A percentile compares a stretch with the other conserved stretches of the same genome.
Evolutionary conservation across 805 yeast species (phyloP).

Genomic region (Starmerella floricola): DNA sequence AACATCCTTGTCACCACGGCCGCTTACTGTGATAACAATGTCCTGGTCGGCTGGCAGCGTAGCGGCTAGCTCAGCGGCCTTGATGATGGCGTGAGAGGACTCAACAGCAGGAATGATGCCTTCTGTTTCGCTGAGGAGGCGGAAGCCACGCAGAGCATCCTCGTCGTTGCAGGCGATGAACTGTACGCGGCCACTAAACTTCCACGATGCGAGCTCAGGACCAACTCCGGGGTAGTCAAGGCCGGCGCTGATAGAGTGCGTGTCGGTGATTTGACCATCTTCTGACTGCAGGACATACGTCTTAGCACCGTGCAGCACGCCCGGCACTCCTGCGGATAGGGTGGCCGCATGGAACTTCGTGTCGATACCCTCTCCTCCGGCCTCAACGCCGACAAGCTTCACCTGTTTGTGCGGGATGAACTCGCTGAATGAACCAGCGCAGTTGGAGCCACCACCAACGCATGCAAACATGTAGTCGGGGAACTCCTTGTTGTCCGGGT

Average conservation of each 20-base stretch:
- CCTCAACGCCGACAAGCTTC: constrained; percentile 84
- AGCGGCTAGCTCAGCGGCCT: constrained; percentile 81
- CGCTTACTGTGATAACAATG: constrained; percentile 80
- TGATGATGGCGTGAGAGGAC: constrained; percentile 90
- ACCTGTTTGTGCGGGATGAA: constrained; percentile 74
- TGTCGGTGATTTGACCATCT: constrained; percentile 95
- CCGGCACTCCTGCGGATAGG: constrained; percentile 85
- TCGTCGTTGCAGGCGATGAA: constrained; percentile 90
- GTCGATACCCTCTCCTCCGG: constrained; percentile 95
- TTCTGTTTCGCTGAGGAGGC: constrained; percentile 76
- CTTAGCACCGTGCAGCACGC: constrained; percentile 96
- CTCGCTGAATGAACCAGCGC: constrained; percentile 91
- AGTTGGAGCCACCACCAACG: constrained; percentile 98
- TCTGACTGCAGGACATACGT: constrained; percentile 81
- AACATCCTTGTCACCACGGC: constrained; percentile 98
- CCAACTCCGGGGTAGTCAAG: constrained; percentile 99
- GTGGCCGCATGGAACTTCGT: constrained; percentile 90
- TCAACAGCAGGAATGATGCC: constrained; percentile 98
- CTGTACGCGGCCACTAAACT: constrained; percentile 80
- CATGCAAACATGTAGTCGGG: constrained; percentile 96
- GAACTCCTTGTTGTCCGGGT: constrained; percentile 50
- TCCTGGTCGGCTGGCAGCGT: constrained; percentile 67
- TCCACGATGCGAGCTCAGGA: constrained; percentile 94
- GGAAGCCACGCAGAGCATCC: constrained; percentile 87
- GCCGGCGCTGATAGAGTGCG: constrained; percentile 97